Conservation (phyloP, 2,329 filamentous ascomycete species). For the Clathrospora elynae region DNA sequence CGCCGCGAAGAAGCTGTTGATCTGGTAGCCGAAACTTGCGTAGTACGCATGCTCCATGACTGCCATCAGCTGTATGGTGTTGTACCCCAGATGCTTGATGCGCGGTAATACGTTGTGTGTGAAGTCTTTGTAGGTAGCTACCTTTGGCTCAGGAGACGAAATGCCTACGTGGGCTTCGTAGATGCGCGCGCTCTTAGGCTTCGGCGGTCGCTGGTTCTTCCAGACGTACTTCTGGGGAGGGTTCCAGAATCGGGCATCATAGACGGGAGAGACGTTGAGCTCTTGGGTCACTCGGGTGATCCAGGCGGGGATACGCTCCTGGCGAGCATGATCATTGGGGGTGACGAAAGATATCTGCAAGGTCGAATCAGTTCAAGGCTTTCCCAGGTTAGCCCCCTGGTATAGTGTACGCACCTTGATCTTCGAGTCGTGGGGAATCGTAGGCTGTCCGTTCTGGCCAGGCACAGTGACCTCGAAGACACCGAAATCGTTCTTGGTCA, state of each 20-base stretch:
- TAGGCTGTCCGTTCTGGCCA: conserved; percentile 72
- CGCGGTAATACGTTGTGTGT: conserved; percentile 88
- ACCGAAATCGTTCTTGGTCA: conserved; percentile 84
- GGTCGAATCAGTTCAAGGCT: conserved; percentile 2
- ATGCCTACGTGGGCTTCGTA: conserved; percentile 99
- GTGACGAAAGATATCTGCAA: conserved; percentile 79
- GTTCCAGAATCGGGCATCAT: conserved; percentile 97
- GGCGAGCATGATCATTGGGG: conserved; percentile 72
- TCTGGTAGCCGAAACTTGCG: conserved; percentile 96
- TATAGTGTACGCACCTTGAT: conserved; percentile 70
- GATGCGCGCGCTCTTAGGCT: conserved; percentile 83
- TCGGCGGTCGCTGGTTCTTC: conserved; percentile 80
- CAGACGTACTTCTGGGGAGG: conserved; percentile 84
- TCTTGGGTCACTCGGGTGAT: conserved; percentile 98
- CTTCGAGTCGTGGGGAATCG: conserved; percentile 92
- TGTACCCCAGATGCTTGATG: conserved; percentile 90
- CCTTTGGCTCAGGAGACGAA: conserved; percentile 84
- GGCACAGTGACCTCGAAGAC: conserved; percentile 84
- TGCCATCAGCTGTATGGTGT: conserved; percentile 97
- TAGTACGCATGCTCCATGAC: conserved; percentile 99
- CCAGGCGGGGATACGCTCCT: conserved; percentile 92
- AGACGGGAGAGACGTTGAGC: conserved; percentile 82
- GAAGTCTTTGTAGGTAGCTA: conserved; percentile 97
- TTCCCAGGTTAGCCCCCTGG: neutral
- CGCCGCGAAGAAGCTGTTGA: conserved; percentile 98